These are phyloP conservation scores for Globisporangium spinosum DNA, from an alignment of 352 stramenopile genomes.

Conservation along the genomic window DNA sequence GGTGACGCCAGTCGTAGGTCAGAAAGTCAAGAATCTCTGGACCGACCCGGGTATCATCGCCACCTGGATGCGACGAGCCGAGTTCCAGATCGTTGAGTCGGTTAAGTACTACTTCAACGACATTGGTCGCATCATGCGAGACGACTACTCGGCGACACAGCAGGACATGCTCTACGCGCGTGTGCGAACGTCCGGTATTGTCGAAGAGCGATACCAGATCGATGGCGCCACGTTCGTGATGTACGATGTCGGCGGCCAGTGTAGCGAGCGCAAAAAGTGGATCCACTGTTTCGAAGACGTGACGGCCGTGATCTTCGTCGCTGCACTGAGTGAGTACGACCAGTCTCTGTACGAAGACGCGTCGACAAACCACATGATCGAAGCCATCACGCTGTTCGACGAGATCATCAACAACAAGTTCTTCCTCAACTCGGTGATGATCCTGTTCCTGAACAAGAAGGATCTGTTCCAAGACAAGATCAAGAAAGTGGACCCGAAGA, in stretches of 20 bases:
- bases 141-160: conserved; percentile 91
- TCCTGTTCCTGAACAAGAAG: conserved; percentile 97
- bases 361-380: conserved; percentile 93
- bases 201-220: conserved; percentile 94
- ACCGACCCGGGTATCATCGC: conserved; percentile 86
- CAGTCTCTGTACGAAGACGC: conserved; percentile 94
- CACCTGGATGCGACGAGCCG: conserved; percentile 88
- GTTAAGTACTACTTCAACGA: conserved; percentile 97
- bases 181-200: conserved; percentile 93
- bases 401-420: conserved; percentile 95
- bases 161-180: conserved; percentile 96
- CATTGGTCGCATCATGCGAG: conserved; percentile 91
- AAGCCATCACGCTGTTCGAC: conserved; percentile 93
- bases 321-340: conserved; percentile 93
- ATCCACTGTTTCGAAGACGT: conserved; percentile 97
- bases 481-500: conserved; percentile 91
- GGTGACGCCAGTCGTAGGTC: conserved; percentile 87
- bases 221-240: conserved; percentile 95
- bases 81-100: conserved; percentile 96
- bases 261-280: conserved; percentile 97
- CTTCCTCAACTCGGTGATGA: conserved; percentile 92
- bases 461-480: conserved; percentile 97
- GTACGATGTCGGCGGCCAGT: conserved; percentile 95
- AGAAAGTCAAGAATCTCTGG: conserved; percentile 94
- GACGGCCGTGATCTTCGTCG: conserved; percentile 96